These are phyloP conservation scores for Saraca asoca DNA, from an alignment of 331 rosid species.

Conservation along the genomic window DNA sequence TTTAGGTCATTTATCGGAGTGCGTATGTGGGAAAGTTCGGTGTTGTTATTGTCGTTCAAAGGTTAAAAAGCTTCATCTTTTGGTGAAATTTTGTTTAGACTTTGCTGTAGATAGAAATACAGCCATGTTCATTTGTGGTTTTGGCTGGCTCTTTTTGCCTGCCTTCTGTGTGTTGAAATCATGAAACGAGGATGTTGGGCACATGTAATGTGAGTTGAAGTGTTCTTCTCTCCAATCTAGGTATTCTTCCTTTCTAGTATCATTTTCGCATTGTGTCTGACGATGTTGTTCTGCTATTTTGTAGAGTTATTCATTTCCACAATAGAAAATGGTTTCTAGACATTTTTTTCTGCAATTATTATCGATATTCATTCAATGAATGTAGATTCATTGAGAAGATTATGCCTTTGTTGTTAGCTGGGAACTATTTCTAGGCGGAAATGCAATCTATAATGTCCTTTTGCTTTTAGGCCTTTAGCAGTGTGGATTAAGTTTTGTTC, in stretches of 20 bases:
- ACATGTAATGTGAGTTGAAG: neutral
- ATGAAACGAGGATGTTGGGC: neutral
- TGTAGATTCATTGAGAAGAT: neutral
- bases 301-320: neutral
- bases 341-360: neutral
- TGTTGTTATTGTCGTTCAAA: neutral
- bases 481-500: neutral
- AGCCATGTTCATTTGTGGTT: neutral
- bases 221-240: conserved; percentile 2
- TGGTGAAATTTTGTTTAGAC: conserved; percentile 11
- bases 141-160: conserved; percentile 20
- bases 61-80: neutral
- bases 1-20: neutral
- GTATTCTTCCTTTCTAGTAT: conserved; percentile 3
- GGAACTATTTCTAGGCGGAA: neutral
- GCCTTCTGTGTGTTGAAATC: conserved; percentile 30
- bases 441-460: neutral
- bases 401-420: neutral
- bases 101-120: conserved; percentile 17
- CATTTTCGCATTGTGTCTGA: neutral
- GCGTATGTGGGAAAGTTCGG: neutral
- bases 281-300: neutral
- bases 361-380: neutral
- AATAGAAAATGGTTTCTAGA: conserved; percentile 12
- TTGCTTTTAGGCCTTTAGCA: conserved; percentile 7